Evolutionary conservation across 768 basidiomycete genomes (phyloP).

Genomic region (Megacollybia marginata): DNA sequence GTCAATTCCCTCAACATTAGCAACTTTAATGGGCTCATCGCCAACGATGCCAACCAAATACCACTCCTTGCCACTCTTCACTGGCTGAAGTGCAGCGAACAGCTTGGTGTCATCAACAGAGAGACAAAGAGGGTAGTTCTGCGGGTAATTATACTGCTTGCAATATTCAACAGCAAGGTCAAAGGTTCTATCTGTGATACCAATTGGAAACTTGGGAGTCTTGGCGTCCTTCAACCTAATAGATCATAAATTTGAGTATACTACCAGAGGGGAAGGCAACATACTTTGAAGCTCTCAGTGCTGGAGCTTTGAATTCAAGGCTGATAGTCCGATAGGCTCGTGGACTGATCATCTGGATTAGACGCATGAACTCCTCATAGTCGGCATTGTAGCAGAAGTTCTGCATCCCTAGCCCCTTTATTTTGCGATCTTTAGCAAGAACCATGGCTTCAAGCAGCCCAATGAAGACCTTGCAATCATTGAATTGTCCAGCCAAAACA

Average conservation of each 20-base stretch:
- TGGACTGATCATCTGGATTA: not conserved
- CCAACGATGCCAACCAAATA: conserved; percentile 18
- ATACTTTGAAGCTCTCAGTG: not conserved
- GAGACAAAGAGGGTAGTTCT: conserved; percentile 19
- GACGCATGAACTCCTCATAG: not conserved
- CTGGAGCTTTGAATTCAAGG: not conserved
- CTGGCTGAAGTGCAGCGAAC: conserved; percentile 11
- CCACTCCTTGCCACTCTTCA: conserved; percentile 13
- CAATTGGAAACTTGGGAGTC: conserved; percentile 16
- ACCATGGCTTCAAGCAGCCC: too few species aligned
- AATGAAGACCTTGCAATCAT: too few species aligned
- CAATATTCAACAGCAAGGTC: conserved; percentile 10
- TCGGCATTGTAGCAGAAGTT: not conserved
- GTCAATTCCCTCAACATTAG: conserved; percentile 13
- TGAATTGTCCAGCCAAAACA: too few species aligned
- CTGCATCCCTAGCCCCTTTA: not conserved
- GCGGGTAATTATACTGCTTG: conserved; percentile 6
- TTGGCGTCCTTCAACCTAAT: not conserved
- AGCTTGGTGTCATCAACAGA: conserved; percentile 32
- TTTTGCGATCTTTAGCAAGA: too few species aligned
- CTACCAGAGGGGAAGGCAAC: not conserved
- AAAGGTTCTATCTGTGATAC: conserved; percentile 13
- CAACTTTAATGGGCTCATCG: conserved; percentile 17
- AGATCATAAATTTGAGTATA: not conserved
- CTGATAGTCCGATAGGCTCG: not conserved